phyloP scores from a whole-genome alignment of 495 filamentous ascomycete species.

The Talaromyces borbonicus region DNA sequence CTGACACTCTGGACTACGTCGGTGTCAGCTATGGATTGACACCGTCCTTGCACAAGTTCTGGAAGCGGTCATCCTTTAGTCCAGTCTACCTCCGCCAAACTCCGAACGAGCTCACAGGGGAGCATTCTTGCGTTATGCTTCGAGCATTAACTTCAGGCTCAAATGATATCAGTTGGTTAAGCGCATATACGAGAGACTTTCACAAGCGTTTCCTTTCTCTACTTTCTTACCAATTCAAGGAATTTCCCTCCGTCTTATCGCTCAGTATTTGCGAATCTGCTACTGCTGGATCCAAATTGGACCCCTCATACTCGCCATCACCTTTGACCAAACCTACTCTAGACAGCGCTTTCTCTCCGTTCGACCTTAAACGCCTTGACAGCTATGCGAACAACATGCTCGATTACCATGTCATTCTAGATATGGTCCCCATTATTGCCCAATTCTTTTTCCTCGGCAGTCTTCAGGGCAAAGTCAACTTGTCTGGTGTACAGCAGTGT shows the following conservation, averaged over 20 bases:
- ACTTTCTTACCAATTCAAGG: conserved; percentile 83
- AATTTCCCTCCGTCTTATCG: conserved; percentile 71
- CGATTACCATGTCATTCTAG: conserved; percentile 94
- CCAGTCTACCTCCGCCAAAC: conserved; percentile 96
- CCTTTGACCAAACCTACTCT: conserved; percentile 61
- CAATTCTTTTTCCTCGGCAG: conserved; percentile 73
- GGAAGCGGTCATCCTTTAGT: conserved; percentile 77
- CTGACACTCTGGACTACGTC: conserved; percentile 77
- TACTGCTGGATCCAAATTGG: conserved; percentile 54
- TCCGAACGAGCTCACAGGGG: conserved; percentile 88
- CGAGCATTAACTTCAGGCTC: conserved; percentile 51
- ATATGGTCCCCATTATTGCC: conserved; percentile 76
- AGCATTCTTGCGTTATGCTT: conserved; percentile 97
- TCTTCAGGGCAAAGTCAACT: conserved; percentile 51
- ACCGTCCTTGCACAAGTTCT: conserved; percentile 84
- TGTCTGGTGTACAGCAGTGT: conserved; percentile 70
- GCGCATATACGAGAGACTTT: conserved; percentile 86
- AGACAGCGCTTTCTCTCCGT: conserved; percentile 70
- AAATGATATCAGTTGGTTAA: conserved; percentile 70
- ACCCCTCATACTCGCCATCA: conserved; percentile 34
- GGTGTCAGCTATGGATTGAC: conserved; percentile 96
- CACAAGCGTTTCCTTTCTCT: conserved; percentile 81
- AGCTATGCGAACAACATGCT: conserved; percentile 94
- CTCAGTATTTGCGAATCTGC: conserved; percentile 86
- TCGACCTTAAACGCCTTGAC: conserved; percentile 88